These are phyloP conservation scores for Periconia digitata DNA, from an alignment of 2,329 filamentous ascomycete genomes.

Conservation along the genomic window DNA sequence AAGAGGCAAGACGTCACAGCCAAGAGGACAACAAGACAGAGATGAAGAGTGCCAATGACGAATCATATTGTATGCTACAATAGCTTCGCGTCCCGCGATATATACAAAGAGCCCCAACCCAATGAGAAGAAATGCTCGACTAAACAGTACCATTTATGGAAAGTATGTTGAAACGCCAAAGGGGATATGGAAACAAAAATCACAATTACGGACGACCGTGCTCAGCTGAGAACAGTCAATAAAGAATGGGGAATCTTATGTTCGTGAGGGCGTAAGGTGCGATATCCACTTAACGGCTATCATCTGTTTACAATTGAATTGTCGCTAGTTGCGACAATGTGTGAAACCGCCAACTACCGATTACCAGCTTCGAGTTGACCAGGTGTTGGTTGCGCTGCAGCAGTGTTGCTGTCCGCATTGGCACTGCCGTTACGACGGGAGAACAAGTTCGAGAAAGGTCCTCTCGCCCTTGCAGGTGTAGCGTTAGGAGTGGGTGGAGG, in stretches of 20 bases:
- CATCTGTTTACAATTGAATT: neutral
- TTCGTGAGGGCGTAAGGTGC: slow-evolving; percentile 3
- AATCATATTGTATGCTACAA: no score
- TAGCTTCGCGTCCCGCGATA: no score
- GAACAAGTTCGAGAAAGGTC: slow-evolving; percentile 30
- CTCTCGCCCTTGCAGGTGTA: slow-evolving; percentile 11
- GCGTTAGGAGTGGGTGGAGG: neutral
- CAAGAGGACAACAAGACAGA: no score
- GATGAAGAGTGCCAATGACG: no score
- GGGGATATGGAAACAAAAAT: neutral
- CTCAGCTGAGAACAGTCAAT: neutral
- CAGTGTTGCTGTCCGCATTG: slow-evolving; percentile 15
- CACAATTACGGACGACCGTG: neutral
- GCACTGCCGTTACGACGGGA: slow-evolving; percentile 27
- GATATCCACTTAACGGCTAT: neutral
- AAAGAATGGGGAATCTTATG: slow-evolving; percentile 2
- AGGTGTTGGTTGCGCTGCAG: slow-evolving; percentile 30
- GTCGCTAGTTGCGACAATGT: neutral
- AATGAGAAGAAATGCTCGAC: neutral
- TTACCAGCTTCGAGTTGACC: slow-evolving; percentile 40
- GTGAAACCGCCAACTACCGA: slow-evolving; percentile 20
- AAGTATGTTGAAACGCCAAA: neutral
- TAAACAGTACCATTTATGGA: neutral
- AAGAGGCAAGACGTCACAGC: no score
- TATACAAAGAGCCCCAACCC: neutral